phyloP scores from a whole-genome alignment of 2,329 filamentous ascomycete species.

The Scedosporium dehoogii region DNA sequence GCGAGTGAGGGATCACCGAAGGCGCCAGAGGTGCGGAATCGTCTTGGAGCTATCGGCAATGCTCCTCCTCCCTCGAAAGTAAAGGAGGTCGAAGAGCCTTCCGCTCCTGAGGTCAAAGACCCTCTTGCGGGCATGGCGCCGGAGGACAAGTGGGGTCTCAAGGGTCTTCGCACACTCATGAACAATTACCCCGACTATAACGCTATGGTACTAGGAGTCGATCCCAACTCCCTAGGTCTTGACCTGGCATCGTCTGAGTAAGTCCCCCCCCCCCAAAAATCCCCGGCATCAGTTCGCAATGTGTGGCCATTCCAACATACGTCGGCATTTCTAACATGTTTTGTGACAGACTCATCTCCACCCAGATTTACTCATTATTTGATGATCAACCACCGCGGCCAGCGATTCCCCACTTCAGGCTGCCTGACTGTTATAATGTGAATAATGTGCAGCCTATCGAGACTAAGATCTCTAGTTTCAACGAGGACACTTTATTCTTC shows the following conservation, averaged over 20 bases:
- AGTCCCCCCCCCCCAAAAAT: constrained; percentile 21
- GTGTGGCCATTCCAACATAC: neutral
- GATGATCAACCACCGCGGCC: constrained; percentile 50
- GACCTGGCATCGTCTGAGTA: constrained; percentile 50
- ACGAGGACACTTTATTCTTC: constrained; percentile 59
- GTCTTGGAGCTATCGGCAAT: constrained; percentile 37
- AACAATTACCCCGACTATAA: constrained; percentile 55
- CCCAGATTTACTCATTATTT: constrained; percentile 51
- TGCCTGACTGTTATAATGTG: constrained; percentile 59
- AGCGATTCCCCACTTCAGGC: constrained; percentile 43
- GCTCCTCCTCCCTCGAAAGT: constrained; percentile 27
- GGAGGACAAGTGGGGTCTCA: constrained; percentile 55
- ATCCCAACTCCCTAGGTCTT: constrained; percentile 45
- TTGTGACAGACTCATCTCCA: constrained; percentile 38
- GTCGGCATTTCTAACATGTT: constrained; percentile 11
- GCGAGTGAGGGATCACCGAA: constrained; percentile 23
- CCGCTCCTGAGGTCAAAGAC: constrained; percentile 37
- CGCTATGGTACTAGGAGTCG: constrained; percentile 49
- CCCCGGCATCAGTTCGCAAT: neutral
- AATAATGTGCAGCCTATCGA: constrained; percentile 57
- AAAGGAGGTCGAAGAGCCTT: constrained; percentile 31
- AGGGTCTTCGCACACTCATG: constrained; percentile 53
- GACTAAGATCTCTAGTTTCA: constrained; percentile 56
- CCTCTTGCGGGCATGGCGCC: constrained; percentile 52
- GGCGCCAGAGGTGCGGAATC: constrained; percentile 26